These are phyloP conservation scores for Phylloporus sp. DNA, from an alignment of 768 basidiomycete genomes.

Conservation along the genomic window DNA sequence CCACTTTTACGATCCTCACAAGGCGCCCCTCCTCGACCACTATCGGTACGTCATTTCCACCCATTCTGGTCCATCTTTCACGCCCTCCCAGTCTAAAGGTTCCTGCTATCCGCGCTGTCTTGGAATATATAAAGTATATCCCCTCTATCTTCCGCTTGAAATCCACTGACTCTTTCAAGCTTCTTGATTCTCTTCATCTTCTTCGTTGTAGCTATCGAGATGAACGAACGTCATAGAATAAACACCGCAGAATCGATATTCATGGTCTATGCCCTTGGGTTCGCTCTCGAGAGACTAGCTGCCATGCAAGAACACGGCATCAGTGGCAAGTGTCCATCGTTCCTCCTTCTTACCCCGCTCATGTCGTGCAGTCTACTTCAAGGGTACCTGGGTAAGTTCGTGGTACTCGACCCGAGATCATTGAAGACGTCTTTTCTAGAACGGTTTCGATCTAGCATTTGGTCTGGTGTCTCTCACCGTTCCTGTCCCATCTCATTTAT, in stretches of 20 bases:
- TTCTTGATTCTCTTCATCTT: slow-evolving; percentile 78
- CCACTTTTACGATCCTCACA: slow-evolving; percentile 92
- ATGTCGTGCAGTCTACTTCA: slow-evolving; percentile 61
- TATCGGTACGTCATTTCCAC: slow-evolving; percentile 58
- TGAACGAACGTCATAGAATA: slow-evolving; percentile 53
- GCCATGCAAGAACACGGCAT: slow-evolving; percentile 96
- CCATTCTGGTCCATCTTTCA: not conserved
- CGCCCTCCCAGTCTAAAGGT: slow-evolving; percentile 68
- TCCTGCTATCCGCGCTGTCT: slow-evolving; percentile 81
- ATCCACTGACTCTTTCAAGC: slow-evolving; percentile 26
- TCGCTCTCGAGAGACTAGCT: slow-evolving; percentile 87
- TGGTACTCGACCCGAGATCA: slow-evolving; percentile 8
- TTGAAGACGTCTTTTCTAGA: slow-evolving; percentile 40
- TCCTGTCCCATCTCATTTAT: not conserved
- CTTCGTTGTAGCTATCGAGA: slow-evolving; percentile 77
- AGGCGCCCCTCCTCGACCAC: slow-evolving; percentile 90
- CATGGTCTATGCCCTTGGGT: slow-evolving; percentile 76
- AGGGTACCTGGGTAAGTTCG: slow-evolving; percentile 70
- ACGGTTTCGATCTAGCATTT: slow-evolving; percentile 92
- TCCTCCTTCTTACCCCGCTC: not conserved
- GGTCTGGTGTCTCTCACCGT: slow-evolving; percentile 38
- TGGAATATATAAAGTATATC: slow-evolving; percentile 81
- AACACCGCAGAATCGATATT: slow-evolving; percentile 68
- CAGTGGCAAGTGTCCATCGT: slow-evolving; percentile 46
- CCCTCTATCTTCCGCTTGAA: not conserved